These are phyloP conservation scores for Leersia perrieri DNA, from an alignment of 176 grass and related monocot species.

Conservation along the genomic window DNA sequence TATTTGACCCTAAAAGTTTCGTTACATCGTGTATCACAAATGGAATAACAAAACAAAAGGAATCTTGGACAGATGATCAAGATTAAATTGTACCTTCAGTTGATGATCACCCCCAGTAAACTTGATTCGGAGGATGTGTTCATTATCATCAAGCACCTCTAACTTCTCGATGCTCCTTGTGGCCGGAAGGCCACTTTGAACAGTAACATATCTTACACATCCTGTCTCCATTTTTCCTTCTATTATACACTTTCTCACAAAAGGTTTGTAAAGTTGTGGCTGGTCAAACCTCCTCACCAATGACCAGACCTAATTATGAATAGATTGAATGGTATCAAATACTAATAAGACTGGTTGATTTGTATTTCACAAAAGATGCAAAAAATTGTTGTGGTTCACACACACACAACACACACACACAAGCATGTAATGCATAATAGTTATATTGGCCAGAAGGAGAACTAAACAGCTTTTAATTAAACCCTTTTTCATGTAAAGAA, in stretches of 20 bases:
- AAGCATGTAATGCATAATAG: no score
- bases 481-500: no score
- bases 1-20: no score
- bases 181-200: constrained; percentile 70
- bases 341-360: not conserved
- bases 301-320: constrained; percentile 59
- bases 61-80: no score
- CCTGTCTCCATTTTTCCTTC: constrained; percentile 54
- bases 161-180: constrained; percentile 73
- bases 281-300: constrained; percentile 89
- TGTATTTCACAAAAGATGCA: not conserved
- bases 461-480: no score
- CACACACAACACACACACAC: no score
- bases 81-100: constrained; percentile 58
- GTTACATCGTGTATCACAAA: no score
- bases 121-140: constrained; percentile 70
- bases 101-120: constrained; percentile 78
- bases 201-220: constrained; percentile 67
- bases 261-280: constrained; percentile 83
- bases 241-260: constrained; percentile 70
- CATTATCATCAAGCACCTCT: constrained; percentile 72
- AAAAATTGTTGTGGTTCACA: not conserved
- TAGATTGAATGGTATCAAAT: not conserved
- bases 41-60: no score
- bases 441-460: no score